Base-by-base conservation (phyloP, 495 filamentous ascomycete species). In the Xylaria bambusicola region DNA sequence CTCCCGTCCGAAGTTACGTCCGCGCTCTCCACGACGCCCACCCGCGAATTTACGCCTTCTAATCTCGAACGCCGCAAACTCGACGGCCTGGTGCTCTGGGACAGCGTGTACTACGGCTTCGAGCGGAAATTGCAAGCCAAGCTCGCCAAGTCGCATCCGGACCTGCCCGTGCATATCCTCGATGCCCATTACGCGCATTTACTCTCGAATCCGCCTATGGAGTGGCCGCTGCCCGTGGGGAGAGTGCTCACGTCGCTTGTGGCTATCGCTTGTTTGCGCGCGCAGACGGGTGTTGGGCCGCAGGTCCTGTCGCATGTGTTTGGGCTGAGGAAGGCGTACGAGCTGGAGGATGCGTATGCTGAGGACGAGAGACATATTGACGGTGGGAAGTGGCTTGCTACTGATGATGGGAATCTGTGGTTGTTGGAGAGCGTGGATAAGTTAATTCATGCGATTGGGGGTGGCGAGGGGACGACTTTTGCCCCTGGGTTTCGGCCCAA, bases 221-320 rank as follows among this genome's bases (percentile, higher is more conserved):
- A 42, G 3, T 38, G 33, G 23, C 40, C 23, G 1, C 60, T 63
- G 2, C 68, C 82, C 73, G 80, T 85, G 0, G 89, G 89, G 0
- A 69, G 89, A 13, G 77, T 85, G 3, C 64, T 86, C 54, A 91
- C 88, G 2, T 86, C 82, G 45, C 74, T 92, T 17, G 78, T 90
- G 6, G 89, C 88, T 0, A 75, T 93, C 33, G 75, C 88, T 10
- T 89, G 85, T 67, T 63, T 93, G 66, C 70, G 89, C 18, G 81
- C 89, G 48, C 89, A 93, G 75, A 86, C 85, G 10, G 89, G 89
- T 1, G 89, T 92, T 3, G 89, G 84, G 1, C 89, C 89, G 21
- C 89, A 93, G 76, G 88, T 93, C 6, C 72, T 84, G 6, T 87
- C 83, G 58, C 89, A 93, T 73, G 75, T 92, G 0, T 91, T 88